Evolutionary conservation across 2,329 filamentous ascomycete genomes (phyloP).

Genomic region (Cyclaneusma minus): DNA sequence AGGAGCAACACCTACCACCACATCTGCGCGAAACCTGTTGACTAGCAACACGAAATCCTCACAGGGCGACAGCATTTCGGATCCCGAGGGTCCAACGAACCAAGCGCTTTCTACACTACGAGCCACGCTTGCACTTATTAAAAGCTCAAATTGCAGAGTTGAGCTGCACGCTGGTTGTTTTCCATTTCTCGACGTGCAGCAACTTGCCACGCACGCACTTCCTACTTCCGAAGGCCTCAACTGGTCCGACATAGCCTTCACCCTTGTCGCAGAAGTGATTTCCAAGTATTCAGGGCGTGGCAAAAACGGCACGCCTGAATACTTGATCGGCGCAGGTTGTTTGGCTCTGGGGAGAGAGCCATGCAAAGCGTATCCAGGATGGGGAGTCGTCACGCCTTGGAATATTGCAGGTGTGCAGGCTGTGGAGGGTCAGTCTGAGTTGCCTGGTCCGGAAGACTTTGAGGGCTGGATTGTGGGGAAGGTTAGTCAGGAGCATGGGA

Average conservation of each 20-base stretch:
- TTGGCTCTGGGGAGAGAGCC: constrained; percentile 60
- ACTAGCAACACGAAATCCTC: constrained; percentile 2
- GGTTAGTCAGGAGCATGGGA: constrained; percentile 67
- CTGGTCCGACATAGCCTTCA: constrained; percentile 43
- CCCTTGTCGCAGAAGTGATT: constrained; percentile 56
- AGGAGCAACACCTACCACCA: constrained; percentile 62
- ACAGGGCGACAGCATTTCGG: constrained; percentile 8
- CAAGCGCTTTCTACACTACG: constrained; percentile 23
- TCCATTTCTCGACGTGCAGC: constrained; percentile 62
- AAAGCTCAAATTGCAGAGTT: constrained; percentile 27
- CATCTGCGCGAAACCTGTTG: constrained; percentile 44
- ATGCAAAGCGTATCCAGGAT: constrained; percentile 54
- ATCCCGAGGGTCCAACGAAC: constrained; percentile 12
- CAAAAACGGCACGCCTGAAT: constrained; percentile 34
- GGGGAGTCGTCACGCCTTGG: constrained; percentile 54
- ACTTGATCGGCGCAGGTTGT: constrained; percentile 50
- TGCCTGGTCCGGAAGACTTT: constrained; percentile 20
- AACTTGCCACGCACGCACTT: constrained; percentile 55
- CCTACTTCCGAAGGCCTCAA: constrained; percentile 18
- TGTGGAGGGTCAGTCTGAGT: constrained; percentile 1
- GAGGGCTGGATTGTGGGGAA: constrained; percentile 52
- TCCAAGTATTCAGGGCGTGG: constrained; percentile 49
- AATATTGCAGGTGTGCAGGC: constrained; percentile 19
- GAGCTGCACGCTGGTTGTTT: constrained; percentile 70
- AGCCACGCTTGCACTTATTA: constrained; percentile 23